Conservation (phyloP, 192 early-diverging fungal genomes). For the Gamsiella multidivaricata region DNA sequence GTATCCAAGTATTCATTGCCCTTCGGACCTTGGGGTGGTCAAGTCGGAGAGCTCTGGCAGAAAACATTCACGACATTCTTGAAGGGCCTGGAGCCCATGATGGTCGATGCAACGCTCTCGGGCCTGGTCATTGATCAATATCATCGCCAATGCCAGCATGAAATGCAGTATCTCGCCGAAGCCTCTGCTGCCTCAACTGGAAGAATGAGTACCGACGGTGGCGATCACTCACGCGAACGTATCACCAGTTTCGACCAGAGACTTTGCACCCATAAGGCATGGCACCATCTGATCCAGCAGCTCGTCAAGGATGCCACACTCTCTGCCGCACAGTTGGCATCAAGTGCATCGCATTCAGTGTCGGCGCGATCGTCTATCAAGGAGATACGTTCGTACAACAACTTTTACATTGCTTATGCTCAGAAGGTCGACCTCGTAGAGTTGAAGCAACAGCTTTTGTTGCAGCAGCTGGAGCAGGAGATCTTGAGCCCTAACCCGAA, state of each 20-base stretch:
- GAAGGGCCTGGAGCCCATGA: conserved; percentile 41
- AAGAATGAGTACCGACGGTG: not conserved
- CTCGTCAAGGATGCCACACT: conserved; percentile 25
- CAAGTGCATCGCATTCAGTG: not conserved
- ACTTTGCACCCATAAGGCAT: conserved; percentile 33
- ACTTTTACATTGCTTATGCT: conserved; percentile 40
- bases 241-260: conserved; percentile 35
- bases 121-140: conserved; percentile 52
- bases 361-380: conserved; percentile 15
- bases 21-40: conserved; percentile 48
- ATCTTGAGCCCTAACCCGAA: conserved; percentile 33
- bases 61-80: conserved; percentile 32
- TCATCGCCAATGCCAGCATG: conserved; percentile 36
- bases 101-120: conserved; percentile 45
- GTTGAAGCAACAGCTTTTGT: conserved; percentile 24
- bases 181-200: not conserved
- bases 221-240: not conserved
- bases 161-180: conserved; percentile 24
- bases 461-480: conserved; percentile 33
- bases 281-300: conserved; percentile 26
- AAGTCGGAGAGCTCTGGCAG: conserved; percentile 48
- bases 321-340: not conserved
- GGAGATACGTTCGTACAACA: conserved; percentile 47
- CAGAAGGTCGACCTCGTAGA: conserved; percentile 44
- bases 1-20: conserved; percentile 40